These are phyloP conservation scores for Diplogelasinospora grovesii DNA, from an alignment of 495 filamentous ascomycete genomes.

Conservation along the genomic window DNA sequence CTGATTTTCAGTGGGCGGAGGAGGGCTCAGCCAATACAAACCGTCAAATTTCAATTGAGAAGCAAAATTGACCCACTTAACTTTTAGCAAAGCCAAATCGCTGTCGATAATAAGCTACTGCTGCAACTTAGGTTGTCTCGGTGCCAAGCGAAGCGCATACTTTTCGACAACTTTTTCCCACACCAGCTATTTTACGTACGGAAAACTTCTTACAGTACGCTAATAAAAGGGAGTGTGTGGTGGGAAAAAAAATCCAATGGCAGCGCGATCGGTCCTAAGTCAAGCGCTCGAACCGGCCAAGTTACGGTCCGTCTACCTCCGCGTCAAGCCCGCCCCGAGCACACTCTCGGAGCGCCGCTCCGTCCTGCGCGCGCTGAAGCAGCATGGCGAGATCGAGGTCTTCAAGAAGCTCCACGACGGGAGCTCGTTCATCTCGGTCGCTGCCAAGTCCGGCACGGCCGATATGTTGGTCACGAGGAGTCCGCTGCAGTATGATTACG, in stretches of 20 bases:
- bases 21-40: no score
- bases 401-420: constrained; percentile 57
- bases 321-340: constrained; percentile 54
- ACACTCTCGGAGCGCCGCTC: constrained; percentile 65
- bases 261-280: not conserved
- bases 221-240: no score
- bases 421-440: constrained; percentile 35
- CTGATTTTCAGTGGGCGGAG: no score
- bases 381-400: constrained; percentile 67
- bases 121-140: no score
- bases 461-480: constrained; percentile 18
- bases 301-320: constrained; percentile 50
- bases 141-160: no score
- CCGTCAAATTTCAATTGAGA: no score
- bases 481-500: constrained; percentile 19
- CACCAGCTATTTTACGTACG: no score
- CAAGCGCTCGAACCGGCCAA: not conserved
- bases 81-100: no score
- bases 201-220: no score
- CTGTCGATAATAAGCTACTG: no score
- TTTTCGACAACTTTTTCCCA: no score
- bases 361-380: constrained; percentile 63
- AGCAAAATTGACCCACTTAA: no score
- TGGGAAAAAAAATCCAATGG: not conserved
- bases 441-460: constrained; percentile 18